phyloP scores from a whole-genome alignment of 495 filamentous ascomycete species.

The Neurospora sp. region DNA sequence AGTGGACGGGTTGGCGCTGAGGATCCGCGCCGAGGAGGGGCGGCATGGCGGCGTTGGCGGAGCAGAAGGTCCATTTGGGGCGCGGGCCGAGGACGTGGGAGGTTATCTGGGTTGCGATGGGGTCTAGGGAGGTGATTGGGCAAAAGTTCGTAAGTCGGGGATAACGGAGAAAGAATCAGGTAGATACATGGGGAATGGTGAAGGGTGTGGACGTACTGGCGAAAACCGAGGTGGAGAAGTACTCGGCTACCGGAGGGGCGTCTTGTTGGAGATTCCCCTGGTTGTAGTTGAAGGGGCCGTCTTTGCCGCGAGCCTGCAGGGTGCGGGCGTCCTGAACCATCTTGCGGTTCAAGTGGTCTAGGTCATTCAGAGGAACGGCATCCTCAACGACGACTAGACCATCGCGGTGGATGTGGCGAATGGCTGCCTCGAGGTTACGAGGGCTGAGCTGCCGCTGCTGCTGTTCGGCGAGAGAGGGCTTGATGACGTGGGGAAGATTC shows the following conservation, averaged over 20 bases:
- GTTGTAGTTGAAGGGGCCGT: slow-evolving; percentile 42
- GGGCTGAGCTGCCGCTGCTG: slow-evolving; percentile 11
- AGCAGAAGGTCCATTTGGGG: slow-evolving; percentile 40
- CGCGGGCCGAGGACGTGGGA: slow-evolving; percentile 38
- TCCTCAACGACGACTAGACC: slow-evolving; percentile 50
- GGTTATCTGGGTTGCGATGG: slow-evolving; percentile 40
- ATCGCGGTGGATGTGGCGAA: slow-evolving; percentile 39
- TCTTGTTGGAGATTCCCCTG: slow-evolving; percentile 48
- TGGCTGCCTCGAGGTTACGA: slow-evolving; percentile 41
- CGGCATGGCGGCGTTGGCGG: slow-evolving; percentile 44
- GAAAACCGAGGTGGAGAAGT: slow-evolving; percentile 33
- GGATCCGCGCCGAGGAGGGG: slow-evolving; percentile 26
- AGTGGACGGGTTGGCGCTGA: slow-evolving; percentile 42
- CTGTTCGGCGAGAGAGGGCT: slow-evolving; percentile 12
- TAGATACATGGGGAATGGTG: background rate
- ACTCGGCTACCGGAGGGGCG: slow-evolving; percentile 30
- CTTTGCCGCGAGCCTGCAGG: slow-evolving; percentile 31
- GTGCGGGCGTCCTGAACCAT: slow-evolving; percentile 41
- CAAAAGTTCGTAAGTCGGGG: background rate
- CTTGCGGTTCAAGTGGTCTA: slow-evolving; percentile 40
- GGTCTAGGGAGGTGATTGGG: slow-evolving; percentile 19
- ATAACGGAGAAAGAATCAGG: background rate
- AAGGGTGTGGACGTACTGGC: slow-evolving; percentile 21
- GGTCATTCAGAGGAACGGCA: slow-evolving; percentile 29
- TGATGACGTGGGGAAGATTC: slow-evolving; percentile 1